A percentile compares a stretch with the other conserved stretches of the same genome.
Conservation (phyloP, 177 flowering plant species). For the Vitis hybrid region DNA sequence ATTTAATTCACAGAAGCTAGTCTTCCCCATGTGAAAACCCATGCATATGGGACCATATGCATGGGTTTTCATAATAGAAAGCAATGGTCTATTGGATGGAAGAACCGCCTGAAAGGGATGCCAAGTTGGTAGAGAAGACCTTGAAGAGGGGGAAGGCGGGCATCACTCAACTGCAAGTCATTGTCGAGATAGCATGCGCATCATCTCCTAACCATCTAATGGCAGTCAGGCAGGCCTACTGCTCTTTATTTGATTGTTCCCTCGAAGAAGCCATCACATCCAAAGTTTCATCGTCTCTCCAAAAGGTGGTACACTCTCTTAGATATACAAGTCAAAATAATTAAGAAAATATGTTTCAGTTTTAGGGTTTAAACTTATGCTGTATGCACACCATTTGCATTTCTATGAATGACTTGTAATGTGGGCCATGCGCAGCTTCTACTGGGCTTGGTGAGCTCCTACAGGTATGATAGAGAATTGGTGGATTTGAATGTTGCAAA, state of each 20-base stretch:
- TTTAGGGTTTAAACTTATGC: background rate
- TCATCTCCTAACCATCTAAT: slow-evolving; percentile 66
- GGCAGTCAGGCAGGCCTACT: slow-evolving; percentile 70
- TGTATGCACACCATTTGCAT: too few species aligned
- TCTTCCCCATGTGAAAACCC: background rate
- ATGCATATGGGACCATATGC: too few species aligned
- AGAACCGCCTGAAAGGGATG: slow-evolving; percentile 83
- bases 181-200: slow-evolving; percentile 78
- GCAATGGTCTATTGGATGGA: slow-evolving; percentile 65
- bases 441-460: slow-evolving; percentile 66
- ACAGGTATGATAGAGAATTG: slow-evolving; percentile 59
- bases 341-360: too few species aligned
- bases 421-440: slow-evolving; percentile 42
- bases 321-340: too few species aligned
- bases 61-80: slow-evolving; percentile 38
- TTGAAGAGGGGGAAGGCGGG: slow-evolving; percentile 41
- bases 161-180: slow-evolving; percentile 37
- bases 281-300: slow-evolving; percentile 33
- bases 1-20: too few species aligned
- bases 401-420: slow-evolving; percentile 12
- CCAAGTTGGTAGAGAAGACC: slow-evolving; percentile 57
- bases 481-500: slow-evolving; percentile 49
- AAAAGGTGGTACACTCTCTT: slow-evolving; percentile 47
- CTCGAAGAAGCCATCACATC: slow-evolving; percentile 73
- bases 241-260: slow-evolving; percentile 60